These are phyloP conservation scores for Mucor mucedo DNA, from an alignment of 371 early-diverging fungal species.

Conservation along the genomic window DNA sequence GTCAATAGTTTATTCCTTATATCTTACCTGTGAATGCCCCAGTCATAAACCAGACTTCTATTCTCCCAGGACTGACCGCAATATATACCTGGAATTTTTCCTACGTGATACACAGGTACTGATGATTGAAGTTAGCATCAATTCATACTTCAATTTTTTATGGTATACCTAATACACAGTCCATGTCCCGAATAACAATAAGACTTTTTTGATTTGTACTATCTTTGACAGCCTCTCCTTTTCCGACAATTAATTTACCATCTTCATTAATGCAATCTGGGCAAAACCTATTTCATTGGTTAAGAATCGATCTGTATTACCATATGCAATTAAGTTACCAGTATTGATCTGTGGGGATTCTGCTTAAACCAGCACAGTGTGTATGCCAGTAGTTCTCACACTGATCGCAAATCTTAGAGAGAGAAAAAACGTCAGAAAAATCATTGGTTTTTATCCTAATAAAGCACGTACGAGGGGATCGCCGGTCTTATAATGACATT, in stretches of 20 bases:
- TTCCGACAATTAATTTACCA: constrained; percentile 36
- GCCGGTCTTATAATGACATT: constrained; percentile 57
- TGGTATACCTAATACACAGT: constrained; percentile 50
- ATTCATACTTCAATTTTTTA: background rate
- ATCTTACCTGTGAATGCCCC: constrained; percentile 58
- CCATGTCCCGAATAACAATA: constrained; percentile 25
- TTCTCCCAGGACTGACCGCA: constrained; percentile 61
- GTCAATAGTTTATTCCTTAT: background rate
- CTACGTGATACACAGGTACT: constrained; percentile 45
- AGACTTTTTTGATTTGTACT: background rate
- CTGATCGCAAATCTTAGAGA: constrained; percentile 58
- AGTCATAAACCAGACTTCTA: constrained; percentile 45
- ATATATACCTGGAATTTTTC: constrained; percentile 65
- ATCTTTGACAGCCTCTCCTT: constrained; percentile 39
- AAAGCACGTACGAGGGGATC: constrained; percentile 48
- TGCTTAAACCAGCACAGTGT: constrained; percentile 47
- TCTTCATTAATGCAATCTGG: constrained; percentile 55
- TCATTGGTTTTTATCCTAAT: background rate
- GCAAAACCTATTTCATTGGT: constrained; percentile 50
- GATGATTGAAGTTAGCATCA: background rate
- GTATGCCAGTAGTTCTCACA: constrained; percentile 63
- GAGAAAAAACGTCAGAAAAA: background rate
- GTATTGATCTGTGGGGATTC: constrained; percentile 53
- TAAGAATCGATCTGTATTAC: background rate
- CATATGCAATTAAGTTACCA: constrained; percentile 26